Conservation (phyloP, 2,329 filamentous ascomycete species). For the Talaromyces sp. region DNA sequence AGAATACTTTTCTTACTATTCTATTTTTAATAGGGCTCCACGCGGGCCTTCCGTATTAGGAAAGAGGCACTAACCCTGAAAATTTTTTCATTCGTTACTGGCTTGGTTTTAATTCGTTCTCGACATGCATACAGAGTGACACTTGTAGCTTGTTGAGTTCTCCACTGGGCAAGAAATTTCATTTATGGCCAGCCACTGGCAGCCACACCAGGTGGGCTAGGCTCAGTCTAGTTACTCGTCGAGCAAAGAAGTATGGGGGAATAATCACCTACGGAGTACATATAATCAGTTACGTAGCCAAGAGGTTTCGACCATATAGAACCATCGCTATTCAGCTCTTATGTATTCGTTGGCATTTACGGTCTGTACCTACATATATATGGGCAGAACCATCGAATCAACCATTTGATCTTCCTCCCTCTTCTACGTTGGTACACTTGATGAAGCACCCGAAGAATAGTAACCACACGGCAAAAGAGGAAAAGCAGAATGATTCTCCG, state of each 20-base stretch:
- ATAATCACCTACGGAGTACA: neutral
- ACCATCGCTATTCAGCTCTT: neutral
- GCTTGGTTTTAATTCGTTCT: neutral
- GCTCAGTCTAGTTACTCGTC: neutral
- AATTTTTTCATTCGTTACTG: slow-evolving; percentile 1
- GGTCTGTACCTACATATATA: neutral
- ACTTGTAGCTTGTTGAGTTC: neutral
- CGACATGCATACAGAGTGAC: neutral
- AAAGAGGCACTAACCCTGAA: neutral
- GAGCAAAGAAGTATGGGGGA: neutral
- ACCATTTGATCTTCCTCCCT: neutral
- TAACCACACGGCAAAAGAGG: neutral
- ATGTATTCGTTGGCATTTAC: slow-evolving; percentile 2
- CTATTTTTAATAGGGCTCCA: neutral
- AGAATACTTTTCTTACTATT: neutral
- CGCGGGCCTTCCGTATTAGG: neutral
- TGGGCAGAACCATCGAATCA: neutral
- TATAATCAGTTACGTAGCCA: neutral
- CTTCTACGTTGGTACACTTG: neutral
- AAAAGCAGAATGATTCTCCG: neutral
- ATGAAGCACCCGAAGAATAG: neutral
- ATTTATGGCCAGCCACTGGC: neutral
- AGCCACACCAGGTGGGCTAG: neutral
- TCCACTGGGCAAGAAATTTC: neutral
- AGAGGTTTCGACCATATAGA: neutral